Conservation (phyloP, 2,329 filamentous ascomycete genomes). For the Neobulgaria alba region DNA sequence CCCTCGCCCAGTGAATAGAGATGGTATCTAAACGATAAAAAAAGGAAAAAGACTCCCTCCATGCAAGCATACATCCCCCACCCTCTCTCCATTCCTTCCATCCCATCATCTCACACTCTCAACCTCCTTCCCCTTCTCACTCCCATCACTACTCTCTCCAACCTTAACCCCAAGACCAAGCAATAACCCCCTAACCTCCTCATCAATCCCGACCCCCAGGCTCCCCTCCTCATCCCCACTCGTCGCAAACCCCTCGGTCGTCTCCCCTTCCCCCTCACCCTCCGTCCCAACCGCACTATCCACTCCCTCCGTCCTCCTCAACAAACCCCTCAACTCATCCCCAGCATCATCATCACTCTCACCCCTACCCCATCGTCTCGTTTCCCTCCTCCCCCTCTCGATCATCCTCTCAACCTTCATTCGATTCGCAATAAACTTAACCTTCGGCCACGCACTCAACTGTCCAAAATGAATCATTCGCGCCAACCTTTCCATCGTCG, state of each 20-base stretch:
- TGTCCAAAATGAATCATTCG: constrained; percentile 88
- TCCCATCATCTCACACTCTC: no score
- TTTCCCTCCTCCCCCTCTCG: constrained; percentile 49
- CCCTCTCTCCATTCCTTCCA: no score
- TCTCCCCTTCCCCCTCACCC: constrained; percentile 27
- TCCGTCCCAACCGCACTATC: constrained; percentile 20
- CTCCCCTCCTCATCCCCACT: constrained; percentile 19
- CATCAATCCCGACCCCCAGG: no score
- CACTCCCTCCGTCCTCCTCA: constrained; percentile 28
- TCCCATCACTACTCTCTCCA: not conserved
- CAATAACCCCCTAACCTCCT: no score
- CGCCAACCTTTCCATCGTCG: constrained; percentile 63
- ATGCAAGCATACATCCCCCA: no score
- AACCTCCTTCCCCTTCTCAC: constrained; percentile 4
- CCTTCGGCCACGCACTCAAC: constrained; percentile 80
- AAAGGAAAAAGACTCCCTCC: no score
- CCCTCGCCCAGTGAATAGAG: no score
- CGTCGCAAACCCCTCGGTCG: constrained; percentile 14
- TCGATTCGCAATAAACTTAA: constrained; percentile 84
- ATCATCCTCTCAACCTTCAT: constrained; percentile 70
- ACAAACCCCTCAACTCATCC: constrained; percentile 46
- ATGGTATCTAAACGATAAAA: no score
- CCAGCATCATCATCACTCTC: constrained; percentile 52
- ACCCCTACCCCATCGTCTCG: constrained; percentile 38
- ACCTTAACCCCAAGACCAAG: no score